These are phyloP conservation scores for Pyrus betulifolia DNA, from an alignment of 306 rosid genomes.

Conservation along the genomic window DNA sequence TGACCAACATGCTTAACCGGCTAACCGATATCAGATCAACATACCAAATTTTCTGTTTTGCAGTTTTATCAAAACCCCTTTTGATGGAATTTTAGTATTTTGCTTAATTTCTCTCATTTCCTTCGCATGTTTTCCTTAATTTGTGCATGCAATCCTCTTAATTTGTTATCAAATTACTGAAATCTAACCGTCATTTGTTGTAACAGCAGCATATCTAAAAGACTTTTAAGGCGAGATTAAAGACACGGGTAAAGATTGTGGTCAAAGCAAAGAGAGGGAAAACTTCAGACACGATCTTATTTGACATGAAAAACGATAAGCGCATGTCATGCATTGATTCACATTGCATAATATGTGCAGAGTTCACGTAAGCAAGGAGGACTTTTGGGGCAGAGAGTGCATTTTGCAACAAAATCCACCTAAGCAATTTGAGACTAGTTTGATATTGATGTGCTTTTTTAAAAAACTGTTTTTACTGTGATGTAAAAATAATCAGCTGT, in stretches of 20 bases:
- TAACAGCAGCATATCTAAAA: background rate
- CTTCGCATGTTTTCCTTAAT: background rate
- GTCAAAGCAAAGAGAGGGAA: background rate
- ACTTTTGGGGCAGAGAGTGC: background rate
- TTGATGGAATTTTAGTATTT: background rate
- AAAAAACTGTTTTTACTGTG: too few relatives aligned
- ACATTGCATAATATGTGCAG: background rate
- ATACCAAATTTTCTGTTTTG: background rate
- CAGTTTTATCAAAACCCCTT: background rate
- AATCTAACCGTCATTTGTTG: background rate
- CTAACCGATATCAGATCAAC: background rate
- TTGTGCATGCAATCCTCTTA: background rate
- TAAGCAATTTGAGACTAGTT: background rate
- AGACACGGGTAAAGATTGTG: background rate
- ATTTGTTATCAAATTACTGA: background rate
- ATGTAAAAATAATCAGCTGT: too few relatives aligned
- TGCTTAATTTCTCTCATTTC: background rate
- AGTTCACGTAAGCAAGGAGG: background rate
- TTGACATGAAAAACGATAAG: background rate
- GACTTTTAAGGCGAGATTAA: background rate
- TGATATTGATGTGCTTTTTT: too few relatives aligned
- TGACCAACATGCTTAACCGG: background rate
- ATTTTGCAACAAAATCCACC: background rate
- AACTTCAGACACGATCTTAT: background rate
- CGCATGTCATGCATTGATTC: background rate